Evolutionary conservation across 2,329 filamentous ascomycete species (phyloP).

Genomic region (Fusarium proliferatum): DNA sequence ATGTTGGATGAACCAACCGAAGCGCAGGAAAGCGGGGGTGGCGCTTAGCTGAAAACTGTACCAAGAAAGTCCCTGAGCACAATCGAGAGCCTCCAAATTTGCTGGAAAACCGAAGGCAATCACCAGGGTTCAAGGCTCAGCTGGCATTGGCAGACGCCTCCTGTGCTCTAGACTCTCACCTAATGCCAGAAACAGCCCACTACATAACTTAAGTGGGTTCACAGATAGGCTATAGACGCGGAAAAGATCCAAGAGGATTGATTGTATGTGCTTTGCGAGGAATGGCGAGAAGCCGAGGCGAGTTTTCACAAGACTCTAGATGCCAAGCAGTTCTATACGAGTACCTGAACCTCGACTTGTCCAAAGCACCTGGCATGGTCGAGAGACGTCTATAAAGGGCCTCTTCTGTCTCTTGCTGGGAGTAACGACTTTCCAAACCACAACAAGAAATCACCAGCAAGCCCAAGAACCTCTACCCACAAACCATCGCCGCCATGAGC

Average conservation of each 20-base stretch:
- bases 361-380: fast-evolving
- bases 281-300: fast-evolving
- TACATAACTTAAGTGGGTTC: background rate
- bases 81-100: fast-evolving
- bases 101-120: fast-evolving
- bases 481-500: background rate
- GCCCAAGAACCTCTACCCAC: fast-evolving
- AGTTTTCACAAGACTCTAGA: fast-evolving
- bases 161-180: background rate
- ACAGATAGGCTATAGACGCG: fast-evolving
- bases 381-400: fast-evolving
- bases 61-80: background rate
- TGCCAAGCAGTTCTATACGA: fast-evolving
- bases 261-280: fast-evolving
- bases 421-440: fast-evolving
- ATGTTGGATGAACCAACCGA: fast-evolving
- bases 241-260: background rate
- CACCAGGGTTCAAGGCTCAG: fast-evolving
- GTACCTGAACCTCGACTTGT: fast-evolving
- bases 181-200: fast-evolving
- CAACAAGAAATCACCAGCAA: fast-evolving
- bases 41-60: background rate
- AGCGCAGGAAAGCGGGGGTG: background rate
- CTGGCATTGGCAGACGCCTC: background rate
- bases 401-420: fast-evolving